These are phyloP conservation scores for Suillus brevipes DNA, from an alignment of 768 basidiomycete species.

Conservation along the genomic window DNA sequence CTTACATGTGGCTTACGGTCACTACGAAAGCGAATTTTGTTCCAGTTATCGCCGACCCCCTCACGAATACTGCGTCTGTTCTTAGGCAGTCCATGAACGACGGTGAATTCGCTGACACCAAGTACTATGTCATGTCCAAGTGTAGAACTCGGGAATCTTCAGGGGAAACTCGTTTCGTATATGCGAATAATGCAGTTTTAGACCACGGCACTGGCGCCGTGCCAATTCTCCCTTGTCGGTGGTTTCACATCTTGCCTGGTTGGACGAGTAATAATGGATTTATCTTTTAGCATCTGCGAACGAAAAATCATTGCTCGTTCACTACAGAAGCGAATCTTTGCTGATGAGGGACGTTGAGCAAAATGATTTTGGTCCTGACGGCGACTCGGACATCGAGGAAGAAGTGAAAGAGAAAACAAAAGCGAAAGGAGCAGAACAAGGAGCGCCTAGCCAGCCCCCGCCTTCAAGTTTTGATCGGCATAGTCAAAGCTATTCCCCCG, in stretches of 20 bases:
- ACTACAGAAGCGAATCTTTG: neutral
- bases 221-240: neutral
- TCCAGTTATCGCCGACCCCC: constrained; percentile 14
- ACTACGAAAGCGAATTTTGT: constrained; percentile 19
- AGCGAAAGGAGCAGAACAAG: neutral
- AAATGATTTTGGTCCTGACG: constrained; percentile 30
- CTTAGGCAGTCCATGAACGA: constrained; percentile 24
- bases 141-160: constrained; percentile 14
- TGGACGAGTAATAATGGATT: neutral
- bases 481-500: neutral
- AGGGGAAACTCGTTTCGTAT: constrained; percentile 25
- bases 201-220: neutral
- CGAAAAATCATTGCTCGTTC: neutral
- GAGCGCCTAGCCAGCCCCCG: neutral
- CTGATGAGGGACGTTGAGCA: neutral
- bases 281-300: neutral
- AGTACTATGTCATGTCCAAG: constrained; percentile 29
- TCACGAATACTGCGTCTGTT: constrained; percentile 18
- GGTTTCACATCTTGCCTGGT: neutral
- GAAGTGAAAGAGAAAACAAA: constrained; percentile 9
- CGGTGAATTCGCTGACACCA: constrained; percentile 30
- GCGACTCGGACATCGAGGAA: constrained; percentile 27
- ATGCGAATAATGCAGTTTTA: constrained; percentile 16
- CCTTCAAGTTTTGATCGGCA: neutral
- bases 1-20: constrained; percentile 25